Conservation (phyloP, 129 eudicot genomes). For the Solidago caesia region DNA sequence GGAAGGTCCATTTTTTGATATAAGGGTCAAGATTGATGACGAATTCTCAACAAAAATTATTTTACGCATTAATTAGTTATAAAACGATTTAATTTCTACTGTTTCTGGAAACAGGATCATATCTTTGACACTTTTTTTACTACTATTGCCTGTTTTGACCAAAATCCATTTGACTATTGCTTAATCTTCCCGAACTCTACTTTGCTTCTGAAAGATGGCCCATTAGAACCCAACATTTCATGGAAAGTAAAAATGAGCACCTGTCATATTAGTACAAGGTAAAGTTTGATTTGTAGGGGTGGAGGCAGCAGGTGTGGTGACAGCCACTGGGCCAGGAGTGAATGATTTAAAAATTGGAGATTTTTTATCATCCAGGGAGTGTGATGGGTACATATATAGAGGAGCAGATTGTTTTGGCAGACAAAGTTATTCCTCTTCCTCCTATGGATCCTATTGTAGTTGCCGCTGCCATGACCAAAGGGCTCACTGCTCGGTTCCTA, state of each 20-base stretch:
- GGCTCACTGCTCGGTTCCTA: slow-evolving; percentile 60
- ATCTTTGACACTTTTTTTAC: no score
- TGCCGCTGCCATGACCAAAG: slow-evolving; percentile 62
- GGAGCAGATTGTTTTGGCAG: slow-evolving; percentile 72
- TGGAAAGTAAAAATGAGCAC: not conserved
- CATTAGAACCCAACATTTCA: not conserved
- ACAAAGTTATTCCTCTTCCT: slow-evolving; percentile 47
- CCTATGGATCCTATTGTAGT: slow-evolving; percentile 53
- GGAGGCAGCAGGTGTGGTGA: slow-evolving; percentile 82
- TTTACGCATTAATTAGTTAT: no score
- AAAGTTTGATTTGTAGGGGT: slow-evolving; percentile 39
- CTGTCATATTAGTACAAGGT: not conserved
- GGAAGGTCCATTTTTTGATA: no score
- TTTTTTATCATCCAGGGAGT: slow-evolving; percentile 52
- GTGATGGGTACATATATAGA: slow-evolving; percentile 68
- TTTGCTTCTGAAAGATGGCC: not conserved
- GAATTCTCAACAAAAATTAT: no score
- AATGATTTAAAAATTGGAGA: slow-evolving; percentile 58
- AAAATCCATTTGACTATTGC: no score
- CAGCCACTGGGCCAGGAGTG: slow-evolving; percentile 62
- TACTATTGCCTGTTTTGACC: no score
- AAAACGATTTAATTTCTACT: no score
- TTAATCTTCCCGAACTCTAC: no score
- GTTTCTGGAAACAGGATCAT: no score
- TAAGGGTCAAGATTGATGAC: no score